These are phyloP conservation scores for Claviceps paspali DNA, from an alignment of 2,329 filamentous ascomycete genomes.

Conservation along the genomic window DNA sequence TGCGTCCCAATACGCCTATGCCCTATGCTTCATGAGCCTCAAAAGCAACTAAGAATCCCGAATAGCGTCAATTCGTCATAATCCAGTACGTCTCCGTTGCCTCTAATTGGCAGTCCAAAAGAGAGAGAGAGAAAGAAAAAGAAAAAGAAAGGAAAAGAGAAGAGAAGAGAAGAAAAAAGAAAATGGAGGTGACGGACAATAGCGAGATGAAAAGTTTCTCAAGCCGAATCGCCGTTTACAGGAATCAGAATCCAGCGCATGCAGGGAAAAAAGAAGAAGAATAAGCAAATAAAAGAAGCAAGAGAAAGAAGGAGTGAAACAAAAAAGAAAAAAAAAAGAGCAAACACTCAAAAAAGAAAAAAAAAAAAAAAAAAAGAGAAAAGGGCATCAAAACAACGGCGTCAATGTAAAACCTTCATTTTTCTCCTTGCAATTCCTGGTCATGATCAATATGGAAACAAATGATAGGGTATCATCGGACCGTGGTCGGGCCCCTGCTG, in stretches of 20 bases:
- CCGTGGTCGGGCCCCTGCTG: conserved; percentile 2
- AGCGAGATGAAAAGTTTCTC: background rate
- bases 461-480: conserved; percentile 11
- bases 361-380: background rate
- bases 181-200: background rate
- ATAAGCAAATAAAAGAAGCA: no score
- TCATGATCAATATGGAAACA: conserved; percentile 1
- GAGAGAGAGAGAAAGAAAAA: background rate
- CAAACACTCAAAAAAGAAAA: background rate
- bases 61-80: conserved; percentile 1
- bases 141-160: background rate
- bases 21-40: background rate
- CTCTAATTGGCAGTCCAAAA: background rate
- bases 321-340: background rate
- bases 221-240: no score
- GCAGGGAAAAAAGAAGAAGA: background rate
- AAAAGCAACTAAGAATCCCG: background rate
- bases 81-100: background rate
- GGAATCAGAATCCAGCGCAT: background rate
- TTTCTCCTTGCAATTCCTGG: background rate
- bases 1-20: background rate
- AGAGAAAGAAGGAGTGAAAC: no score
- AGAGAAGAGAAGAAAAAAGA: background rate
- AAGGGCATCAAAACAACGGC: background rate
- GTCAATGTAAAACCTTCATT: background rate